A percentile compares a stretch with the other conserved stretches of the same genome.
Evolutionary conservation across 805 yeast genomes (phyloP).

Genomic region (Metschnikowia santaceciliae): DNA sequence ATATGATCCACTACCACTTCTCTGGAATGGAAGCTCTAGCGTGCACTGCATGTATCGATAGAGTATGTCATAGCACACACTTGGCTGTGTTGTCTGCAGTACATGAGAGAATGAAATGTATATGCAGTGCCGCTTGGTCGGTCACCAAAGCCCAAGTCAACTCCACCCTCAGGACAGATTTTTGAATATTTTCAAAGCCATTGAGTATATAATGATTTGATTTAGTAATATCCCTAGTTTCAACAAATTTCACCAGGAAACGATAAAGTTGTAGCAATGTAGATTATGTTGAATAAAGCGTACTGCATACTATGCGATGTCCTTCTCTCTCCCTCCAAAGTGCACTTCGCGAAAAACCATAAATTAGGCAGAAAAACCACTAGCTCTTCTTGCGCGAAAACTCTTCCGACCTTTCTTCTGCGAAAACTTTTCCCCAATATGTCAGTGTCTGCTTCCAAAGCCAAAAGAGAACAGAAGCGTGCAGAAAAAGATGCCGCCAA

Average conservation of each 20-base stretch:
- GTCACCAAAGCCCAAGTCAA: neutral
- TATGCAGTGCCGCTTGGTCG: conserved; percentile 3
- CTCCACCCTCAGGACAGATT: neutral
- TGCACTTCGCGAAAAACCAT: neutral
- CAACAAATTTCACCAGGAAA: no score
- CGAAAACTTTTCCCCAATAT: conserved; percentile 14
- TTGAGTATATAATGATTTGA: no score
- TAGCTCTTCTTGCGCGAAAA: neutral
- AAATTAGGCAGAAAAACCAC: no score
- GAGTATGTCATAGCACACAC: neutral
- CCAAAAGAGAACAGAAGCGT: conserved; percentile 97
- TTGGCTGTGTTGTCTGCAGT: neutral
- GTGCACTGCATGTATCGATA: neutral
- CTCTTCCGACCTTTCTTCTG: neutral
- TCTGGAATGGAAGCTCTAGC: neutral
- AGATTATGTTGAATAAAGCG: no score
- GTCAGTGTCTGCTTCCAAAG: conserved; percentile 86
- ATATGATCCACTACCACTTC: no score
- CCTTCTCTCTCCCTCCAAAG: neutral
- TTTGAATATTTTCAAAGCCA: no score
- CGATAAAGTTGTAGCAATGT: no score
- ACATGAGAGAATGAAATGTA: neutral
- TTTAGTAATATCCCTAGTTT: no score
- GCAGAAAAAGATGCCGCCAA: conserved; percentile 52
- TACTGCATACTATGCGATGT: neutral